These are phyloP conservation scores for Boletus edulis DNA, from an alignment of 768 basidiomycete genomes.

Conservation along the genomic window DNA sequence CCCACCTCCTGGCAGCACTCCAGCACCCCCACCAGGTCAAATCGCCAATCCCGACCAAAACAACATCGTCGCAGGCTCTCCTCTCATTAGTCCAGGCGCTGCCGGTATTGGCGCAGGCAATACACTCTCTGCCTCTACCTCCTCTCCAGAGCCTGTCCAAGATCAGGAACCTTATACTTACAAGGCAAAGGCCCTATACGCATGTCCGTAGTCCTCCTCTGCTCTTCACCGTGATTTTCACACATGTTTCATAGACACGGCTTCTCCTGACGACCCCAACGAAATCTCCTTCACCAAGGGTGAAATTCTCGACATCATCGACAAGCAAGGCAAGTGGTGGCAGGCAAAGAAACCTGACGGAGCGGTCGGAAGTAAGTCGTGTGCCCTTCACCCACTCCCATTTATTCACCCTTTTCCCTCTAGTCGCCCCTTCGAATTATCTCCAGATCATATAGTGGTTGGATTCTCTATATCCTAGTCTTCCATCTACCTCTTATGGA, in stretches of 20 bases:
- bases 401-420: conserved; percentile 12
- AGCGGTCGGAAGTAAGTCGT: conserved; percentile 66
- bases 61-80: conserved; percentile 53
- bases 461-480: conserved; percentile 7
- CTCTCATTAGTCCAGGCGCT: conserved; percentile 63
- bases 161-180: conserved; percentile 53
- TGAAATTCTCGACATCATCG: conserved; percentile 87
- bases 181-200: conserved; percentile 87
- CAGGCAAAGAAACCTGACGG: conserved; percentile 82
- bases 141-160: conserved; percentile 29
- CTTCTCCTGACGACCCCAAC: conserved; percentile 93
- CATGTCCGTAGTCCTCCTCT: conserved; percentile 55
- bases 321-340: conserved; percentile 95
- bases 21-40: conserved; percentile 31
- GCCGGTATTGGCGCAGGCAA: conserved; percentile 60
- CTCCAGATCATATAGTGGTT: conserved; percentile 66
- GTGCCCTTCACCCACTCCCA: background rate
- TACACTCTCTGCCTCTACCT: conserved; percentile 20
- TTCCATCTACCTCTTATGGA: conserved; percentile 22
- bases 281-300: conserved; percentile 94
- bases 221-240: conserved; percentile 19
- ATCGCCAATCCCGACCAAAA: conserved; percentile 45
- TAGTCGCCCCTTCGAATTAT: conserved; percentile 86
- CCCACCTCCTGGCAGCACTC: conserved; percentile 49
- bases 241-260: conserved; percentile 60